These are phyloP conservation scores for Begonia peltatifolia DNA, from an alignment of 306 rosid genomes.

Conservation along the genomic window DNA sequence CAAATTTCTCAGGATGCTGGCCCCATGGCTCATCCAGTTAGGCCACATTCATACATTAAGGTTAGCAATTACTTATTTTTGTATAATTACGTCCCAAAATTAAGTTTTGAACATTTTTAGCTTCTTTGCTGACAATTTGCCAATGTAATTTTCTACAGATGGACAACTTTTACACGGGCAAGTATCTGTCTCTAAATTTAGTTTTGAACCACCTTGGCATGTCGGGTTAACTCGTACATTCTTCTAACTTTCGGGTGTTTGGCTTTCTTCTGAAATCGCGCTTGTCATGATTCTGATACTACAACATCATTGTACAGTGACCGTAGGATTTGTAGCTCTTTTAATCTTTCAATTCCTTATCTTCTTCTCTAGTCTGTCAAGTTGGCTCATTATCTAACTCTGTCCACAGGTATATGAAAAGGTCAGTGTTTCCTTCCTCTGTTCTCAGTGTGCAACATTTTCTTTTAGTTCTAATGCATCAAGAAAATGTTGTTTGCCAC, in stretches of 20 bases:
- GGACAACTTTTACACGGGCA: slow-evolving; percentile 99
- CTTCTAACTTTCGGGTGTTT: slow-evolving; percentile 23
- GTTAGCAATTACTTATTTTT: slow-evolving; percentile 27
- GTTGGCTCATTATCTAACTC: slow-evolving; percentile 18
- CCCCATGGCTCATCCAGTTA: slow-evolving; percentile 99
- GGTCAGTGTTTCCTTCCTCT: slow-evolving; percentile 34
- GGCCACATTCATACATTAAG: slow-evolving; percentile 98
- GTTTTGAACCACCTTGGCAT: background rate
- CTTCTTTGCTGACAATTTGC: slow-evolving; percentile 4
- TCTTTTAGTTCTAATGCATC: no score
- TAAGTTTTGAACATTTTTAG: slow-evolving; percentile 4
- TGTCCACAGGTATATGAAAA: slow-evolving; percentile 88
- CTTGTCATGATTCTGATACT: slow-evolving; percentile 25
- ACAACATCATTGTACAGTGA: slow-evolving; percentile 59
- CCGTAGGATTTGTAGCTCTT: slow-evolving; percentile 43
- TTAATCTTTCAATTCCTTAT: slow-evolving; percentile 5
- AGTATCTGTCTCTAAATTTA: slow-evolving; percentile 17
- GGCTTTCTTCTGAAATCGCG: slow-evolving; percentile 16
- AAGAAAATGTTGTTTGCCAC: background rate
- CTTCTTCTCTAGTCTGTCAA: slow-evolving; percentile 9
- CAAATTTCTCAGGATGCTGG: slow-evolving; percentile 59
- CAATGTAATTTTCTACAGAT: slow-evolving; percentile 46
- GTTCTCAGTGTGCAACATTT: slow-evolving; percentile 6
- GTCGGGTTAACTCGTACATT: background rate
- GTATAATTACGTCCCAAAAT: background rate